Evolutionary conservation across 2,329 filamentous ascomycete genomes (phyloP).

Genomic region (Aaosphaeria pasadenensis): DNA sequence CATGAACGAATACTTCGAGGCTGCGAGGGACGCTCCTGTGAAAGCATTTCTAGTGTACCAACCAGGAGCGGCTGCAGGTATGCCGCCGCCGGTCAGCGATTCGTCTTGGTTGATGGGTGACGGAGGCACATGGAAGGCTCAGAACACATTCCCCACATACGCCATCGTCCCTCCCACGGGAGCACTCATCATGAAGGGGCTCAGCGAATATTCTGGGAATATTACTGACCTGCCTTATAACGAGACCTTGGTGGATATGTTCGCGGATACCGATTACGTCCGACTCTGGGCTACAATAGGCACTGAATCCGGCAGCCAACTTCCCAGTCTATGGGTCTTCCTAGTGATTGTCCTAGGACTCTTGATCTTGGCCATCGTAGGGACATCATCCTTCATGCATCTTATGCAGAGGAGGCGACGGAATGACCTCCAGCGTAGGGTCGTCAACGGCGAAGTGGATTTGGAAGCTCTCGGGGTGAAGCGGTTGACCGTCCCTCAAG

Average conservation of each 20-base stretch:
- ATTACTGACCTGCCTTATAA: slow-evolving; percentile 51
- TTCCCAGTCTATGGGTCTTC: slow-evolving; percentile 82
- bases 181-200: slow-evolving; percentile 64
- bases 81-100: slow-evolving; percentile 65
- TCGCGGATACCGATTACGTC: slow-evolving; percentile 43
- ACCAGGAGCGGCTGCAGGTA: slow-evolving; percentile 46
- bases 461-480: slow-evolving; percentile 84
- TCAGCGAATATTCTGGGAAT: slow-evolving; percentile 76
- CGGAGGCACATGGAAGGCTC: slow-evolving; percentile 65
- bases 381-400: slow-evolving; percentile 72
- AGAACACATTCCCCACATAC: slow-evolving; percentile 78
- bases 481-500: slow-evolving; percentile 70
- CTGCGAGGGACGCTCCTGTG: slow-evolving; percentile 57
- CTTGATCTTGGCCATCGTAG: slow-evolving; percentile 63
- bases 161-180: slow-evolving; percentile 71
- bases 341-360: slow-evolving; percentile 67
- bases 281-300: slow-evolving; percentile 52
- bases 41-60: slow-evolving; percentile 59
- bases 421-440: slow-evolving; percentile 63
- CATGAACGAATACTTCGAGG: slow-evolving; percentile 67
- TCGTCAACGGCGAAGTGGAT: slow-evolving; percentile 77
- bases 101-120: slow-evolving; percentile 69
- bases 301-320: slow-evolving; percentile 51
- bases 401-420: slow-evolving; percentile 71
- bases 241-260: slow-evolving; percentile 35